phyloP scores from a whole-genome alignment of 1,284 basidiomycete genomes.

The Cutaneotrichosporon sp. region DNA sequence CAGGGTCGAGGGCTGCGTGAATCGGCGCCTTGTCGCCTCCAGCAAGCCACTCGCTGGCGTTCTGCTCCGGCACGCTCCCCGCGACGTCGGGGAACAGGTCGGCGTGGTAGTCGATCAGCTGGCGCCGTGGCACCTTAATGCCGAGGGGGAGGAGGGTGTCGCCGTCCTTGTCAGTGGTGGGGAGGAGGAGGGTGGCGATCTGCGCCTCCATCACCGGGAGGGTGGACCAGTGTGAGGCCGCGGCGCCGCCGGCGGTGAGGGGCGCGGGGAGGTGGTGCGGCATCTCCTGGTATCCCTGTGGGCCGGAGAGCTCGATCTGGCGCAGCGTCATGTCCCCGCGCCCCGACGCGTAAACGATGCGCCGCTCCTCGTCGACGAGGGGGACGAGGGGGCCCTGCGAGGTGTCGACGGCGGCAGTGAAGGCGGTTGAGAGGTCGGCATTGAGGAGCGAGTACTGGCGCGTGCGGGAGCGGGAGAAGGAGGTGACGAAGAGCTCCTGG shows the following conservation, averaged over 20 bases:
- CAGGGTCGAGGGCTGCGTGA: constrained; percentile 39
- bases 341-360: constrained; percentile 52
- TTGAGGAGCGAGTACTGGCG: constrained; percentile 42
- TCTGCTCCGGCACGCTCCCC: constrained; percentile 48
- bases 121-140: constrained; percentile 53
- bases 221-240: constrained; percentile 41
- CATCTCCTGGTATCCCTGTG: constrained; percentile 47
- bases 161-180: constrained; percentile 47
- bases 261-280: constrained; percentile 41
- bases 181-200: constrained; percentile 51
- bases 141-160: constrained; percentile 50
- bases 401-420: constrained; percentile 50
- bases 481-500: constrained; percentile 52
- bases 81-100: constrained; percentile 53
- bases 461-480: constrained; percentile 46
- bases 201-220: constrained; percentile 56
- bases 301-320: constrained; percentile 52
- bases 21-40: constrained; percentile 43
- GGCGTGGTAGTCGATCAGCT: constrained; percentile 55
- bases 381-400: constrained; percentile 50
- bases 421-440: constrained; percentile 34
- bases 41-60: constrained; percentile 43
- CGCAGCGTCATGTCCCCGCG: constrained; percentile 55
- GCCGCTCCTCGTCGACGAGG: constrained; percentile 50
- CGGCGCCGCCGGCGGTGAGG: constrained; percentile 43